Percentiles rank a stretch among this genome's conserved stretches.
Conservation (phyloP, 345 rosid genomes). For the Eucalyptus brandiana region DNA sequence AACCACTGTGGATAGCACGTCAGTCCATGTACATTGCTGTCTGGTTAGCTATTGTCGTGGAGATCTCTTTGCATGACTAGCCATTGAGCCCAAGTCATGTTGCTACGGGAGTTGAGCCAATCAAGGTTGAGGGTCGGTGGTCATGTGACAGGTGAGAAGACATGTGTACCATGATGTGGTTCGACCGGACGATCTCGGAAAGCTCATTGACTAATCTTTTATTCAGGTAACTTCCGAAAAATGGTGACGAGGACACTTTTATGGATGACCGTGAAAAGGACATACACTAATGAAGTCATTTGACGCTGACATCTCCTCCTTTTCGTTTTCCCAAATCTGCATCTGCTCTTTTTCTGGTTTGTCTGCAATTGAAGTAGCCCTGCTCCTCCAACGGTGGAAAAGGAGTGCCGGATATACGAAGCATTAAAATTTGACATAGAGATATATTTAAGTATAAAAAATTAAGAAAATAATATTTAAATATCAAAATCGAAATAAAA, state of each 20-base stretch:
- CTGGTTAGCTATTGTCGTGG: neutral
- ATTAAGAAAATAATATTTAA: rapidly evolving
- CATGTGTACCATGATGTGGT: constrained; percentile 68
- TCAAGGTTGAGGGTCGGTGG: neutral
- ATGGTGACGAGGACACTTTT: neutral
- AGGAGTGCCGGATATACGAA: too few relatives aligned
- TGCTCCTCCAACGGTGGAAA: constrained; percentile 67
- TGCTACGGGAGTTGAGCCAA: neutral
- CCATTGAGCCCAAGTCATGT: neutral
- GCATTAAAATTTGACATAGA: rapidly evolving
- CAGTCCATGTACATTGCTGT: neutral
- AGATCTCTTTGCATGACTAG: neutral
- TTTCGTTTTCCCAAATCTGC: neutral
- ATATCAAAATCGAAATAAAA: rapidly evolving
- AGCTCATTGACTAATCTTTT: constrained; percentile 72
- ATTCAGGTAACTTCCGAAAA: constrained; percentile 32
- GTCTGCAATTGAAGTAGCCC: constrained; percentile 29
- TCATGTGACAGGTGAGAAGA: constrained; percentile 50
- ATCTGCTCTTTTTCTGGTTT: neutral
- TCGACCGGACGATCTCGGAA: constrained; percentile 74
- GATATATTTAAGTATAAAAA: too few relatives aligned
- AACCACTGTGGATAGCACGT: neutral
- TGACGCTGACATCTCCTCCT: neutral
- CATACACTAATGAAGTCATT: neutral
- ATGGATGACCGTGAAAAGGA: neutral